phyloP scores from a whole-genome alignment of 176 grass and related monocot species.

The Carex scoparia region DNA sequence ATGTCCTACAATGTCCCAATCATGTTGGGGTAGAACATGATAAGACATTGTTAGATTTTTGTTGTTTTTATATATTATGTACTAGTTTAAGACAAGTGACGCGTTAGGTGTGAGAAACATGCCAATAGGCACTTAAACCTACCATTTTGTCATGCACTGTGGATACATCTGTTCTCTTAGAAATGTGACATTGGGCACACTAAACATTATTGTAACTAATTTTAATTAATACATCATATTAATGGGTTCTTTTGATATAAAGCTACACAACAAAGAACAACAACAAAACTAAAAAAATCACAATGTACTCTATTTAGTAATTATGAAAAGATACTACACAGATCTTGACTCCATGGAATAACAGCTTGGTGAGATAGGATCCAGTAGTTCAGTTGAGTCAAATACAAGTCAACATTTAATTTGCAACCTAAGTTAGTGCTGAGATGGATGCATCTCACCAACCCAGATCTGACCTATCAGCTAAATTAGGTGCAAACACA shows the following conservation, averaged over 20 bases:
- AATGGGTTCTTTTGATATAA: neutral
- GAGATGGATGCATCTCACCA: conserved; percentile 23
- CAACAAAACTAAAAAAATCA: neutral
- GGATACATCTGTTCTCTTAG: neutral
- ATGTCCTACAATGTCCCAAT: conserved; percentile 13
- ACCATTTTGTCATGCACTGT: conserved; percentile 20
- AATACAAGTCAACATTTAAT: conserved; percentile 28
- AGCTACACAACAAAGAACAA: neutral
- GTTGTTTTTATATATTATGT: neutral
- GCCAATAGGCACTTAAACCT: conserved; percentile 12
- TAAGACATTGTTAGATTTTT: neutral
- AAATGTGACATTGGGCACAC: neutral
- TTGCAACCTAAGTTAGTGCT: conserved; percentile 23
- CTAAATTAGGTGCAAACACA: conserved; percentile 9
- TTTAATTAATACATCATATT: conserved; percentile 6
- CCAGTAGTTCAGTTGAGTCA: conserved; percentile 20
- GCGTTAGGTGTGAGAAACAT: conserved; percentile 18
- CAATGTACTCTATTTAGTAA: neutral
- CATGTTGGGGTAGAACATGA: conserved; percentile 1
- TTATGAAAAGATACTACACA: neutral
- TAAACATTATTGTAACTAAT: neutral
- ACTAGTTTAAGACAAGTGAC: neutral
- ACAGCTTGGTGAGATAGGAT: neutral
- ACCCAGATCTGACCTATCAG: conserved; percentile 22
- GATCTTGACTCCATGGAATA: neutral